Evolutionary conservation across 331 rosid species (phyloP).

Genomic region (Ulmus americana): DNA sequence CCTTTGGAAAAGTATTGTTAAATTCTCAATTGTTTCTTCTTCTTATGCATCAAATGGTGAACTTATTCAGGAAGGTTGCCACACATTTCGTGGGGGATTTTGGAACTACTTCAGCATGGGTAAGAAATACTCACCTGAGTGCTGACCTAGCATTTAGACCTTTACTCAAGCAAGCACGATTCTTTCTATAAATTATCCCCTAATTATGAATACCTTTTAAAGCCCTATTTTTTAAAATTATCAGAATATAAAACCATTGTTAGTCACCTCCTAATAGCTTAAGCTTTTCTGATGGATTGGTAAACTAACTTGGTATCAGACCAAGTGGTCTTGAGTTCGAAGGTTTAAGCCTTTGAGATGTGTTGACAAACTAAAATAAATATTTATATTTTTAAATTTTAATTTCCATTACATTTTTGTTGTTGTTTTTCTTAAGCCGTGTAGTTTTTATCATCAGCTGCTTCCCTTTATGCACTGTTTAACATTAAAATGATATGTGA

Average conservation of each 20-base stretch:
- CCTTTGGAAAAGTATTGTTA: slow-evolving; percentile 18
- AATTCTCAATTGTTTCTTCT: slow-evolving; percentile 8
- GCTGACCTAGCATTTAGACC: slow-evolving; percentile 18
- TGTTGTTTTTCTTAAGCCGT: background rate
- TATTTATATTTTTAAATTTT: too few relatives aligned
- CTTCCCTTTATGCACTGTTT: slow-evolving; percentile 10
- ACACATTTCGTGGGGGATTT: slow-evolving; percentile 96
- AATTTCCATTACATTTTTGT: too few relatives aligned
- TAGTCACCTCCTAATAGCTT: too few relatives aligned
- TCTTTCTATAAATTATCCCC: too few relatives aligned
- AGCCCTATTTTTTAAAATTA: too few relatives aligned
- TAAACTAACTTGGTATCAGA: too few relatives aligned
- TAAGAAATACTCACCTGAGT: slow-evolving; percentile 27
- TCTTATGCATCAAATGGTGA: slow-evolving; percentile 20
- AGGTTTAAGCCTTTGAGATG: too few relatives aligned
- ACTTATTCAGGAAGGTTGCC: slow-evolving; percentile 68
- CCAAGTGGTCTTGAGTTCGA: too few relatives aligned
- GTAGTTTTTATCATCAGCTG: background rate
- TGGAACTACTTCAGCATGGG: slow-evolving; percentile 99
- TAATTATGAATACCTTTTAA: too few relatives aligned
- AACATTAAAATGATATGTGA: slow-evolving; percentile 15
- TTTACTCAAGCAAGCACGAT: background rate
- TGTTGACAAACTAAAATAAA: too few relatives aligned
- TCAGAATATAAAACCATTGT: too few relatives aligned
- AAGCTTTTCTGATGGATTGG: too few relatives aligned